A percentile compares a stretch with the other conserved stretches of the same genome.
These are phyloP conservation scores for Leishmania tarentolae DNA, from an alignment of 208 protist species.

Conservation along the genomic window DNA sequence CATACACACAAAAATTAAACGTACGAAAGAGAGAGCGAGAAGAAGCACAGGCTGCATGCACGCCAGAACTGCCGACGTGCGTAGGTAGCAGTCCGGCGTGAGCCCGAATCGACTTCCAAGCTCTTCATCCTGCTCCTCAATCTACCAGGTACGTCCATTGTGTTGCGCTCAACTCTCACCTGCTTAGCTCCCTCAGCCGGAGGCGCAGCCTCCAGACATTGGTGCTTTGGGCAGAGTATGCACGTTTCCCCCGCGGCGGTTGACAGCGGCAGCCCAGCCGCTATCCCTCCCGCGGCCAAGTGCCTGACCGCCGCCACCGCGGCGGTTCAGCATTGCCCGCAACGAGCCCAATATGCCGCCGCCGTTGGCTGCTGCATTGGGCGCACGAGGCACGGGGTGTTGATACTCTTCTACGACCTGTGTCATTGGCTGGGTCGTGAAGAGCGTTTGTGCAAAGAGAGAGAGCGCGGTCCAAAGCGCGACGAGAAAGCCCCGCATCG, in stretches of 20 bases:
- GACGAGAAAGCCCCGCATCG: slow-evolving; percentile 47
- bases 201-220: slow-evolving; percentile 26
- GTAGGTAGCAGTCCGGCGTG: neutral
- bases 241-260: slow-evolving; percentile 43
- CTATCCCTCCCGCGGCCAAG: slow-evolving; percentile 14
- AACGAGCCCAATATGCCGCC: slow-evolving; percentile 3
- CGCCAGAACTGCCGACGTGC: neutral
- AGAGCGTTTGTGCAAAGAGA: slow-evolving; percentile 72
- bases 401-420: slow-evolving; percentile 52
- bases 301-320: slow-evolving; percentile 18
- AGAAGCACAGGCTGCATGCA: neutral
- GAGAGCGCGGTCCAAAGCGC: slow-evolving; percentile 42
- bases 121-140: neutral
- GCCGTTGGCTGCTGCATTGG: slow-evolving; percentile 2
- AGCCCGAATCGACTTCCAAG: neutral
- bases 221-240: slow-evolving; percentile 51
- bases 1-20: neutral
- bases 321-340: slow-evolving; percentile 17
- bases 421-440: slow-evolving; percentile 50
- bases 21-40: neutral
- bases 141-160: neutral
- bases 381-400: slow-evolving; percentile 9
- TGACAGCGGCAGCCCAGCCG: slow-evolving; percentile 31
- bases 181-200: slow-evolving; percentile 32
- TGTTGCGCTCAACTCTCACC: slow-evolving; percentile 1